phyloP scores from a whole-genome alignment of 495 filamentous ascomycete species.

The Podospora appendiculata region DNA sequence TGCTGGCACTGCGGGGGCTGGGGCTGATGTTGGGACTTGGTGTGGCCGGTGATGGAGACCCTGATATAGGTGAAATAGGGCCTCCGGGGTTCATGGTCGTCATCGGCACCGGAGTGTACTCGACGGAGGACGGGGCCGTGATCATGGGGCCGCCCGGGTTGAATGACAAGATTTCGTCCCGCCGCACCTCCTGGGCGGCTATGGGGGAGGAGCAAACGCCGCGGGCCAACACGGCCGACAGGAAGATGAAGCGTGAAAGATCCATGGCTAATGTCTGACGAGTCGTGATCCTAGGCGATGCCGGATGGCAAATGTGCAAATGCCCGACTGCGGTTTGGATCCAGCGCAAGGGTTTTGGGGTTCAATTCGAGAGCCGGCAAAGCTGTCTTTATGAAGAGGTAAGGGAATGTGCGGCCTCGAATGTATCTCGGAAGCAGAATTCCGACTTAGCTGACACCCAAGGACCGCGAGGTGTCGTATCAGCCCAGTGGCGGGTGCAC shows the following conservation, averaged over 20 bases:
- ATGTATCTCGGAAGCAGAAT: slow-evolving; percentile 8
- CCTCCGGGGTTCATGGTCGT: neutral
- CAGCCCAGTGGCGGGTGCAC: slow-evolving; percentile 5
- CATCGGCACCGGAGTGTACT: neutral
- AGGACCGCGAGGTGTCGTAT: slow-evolving; percentile 4
- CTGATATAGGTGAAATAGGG: neutral
- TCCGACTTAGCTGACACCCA: slow-evolving; percentile 7
- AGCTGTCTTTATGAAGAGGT: slow-evolving; percentile 10
- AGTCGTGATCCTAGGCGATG: slow-evolving; percentile 2
- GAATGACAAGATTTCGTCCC: neutral
- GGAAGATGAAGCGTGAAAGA: slow-evolving; percentile 5
- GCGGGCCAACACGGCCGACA: slow-evolving; percentile 6
- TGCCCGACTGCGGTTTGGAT: slow-evolving; percentile 11
- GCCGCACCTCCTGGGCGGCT: neutral
- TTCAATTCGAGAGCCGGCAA: neutral
- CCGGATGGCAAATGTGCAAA: slow-evolving; percentile 11
- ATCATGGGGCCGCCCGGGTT: neutral
- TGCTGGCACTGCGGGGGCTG: neutral
- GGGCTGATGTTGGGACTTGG: neutral
- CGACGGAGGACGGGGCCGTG: neutral
- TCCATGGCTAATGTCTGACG: slow-evolving; percentile 12
- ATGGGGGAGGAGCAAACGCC: slow-evolving; percentile 10
- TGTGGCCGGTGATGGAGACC: neutral
- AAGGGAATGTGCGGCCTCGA: slow-evolving; percentile 1
- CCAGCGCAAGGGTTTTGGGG: slow-evolving; percentile 9